Percentiles rank a stretch among this genome's conserved stretches.
These are phyloP conservation scores for Trichoderma oligosporum DNA, from an alignment of 2,329 filamentous ascomycete genomes.

Conservation along the genomic window DNA sequence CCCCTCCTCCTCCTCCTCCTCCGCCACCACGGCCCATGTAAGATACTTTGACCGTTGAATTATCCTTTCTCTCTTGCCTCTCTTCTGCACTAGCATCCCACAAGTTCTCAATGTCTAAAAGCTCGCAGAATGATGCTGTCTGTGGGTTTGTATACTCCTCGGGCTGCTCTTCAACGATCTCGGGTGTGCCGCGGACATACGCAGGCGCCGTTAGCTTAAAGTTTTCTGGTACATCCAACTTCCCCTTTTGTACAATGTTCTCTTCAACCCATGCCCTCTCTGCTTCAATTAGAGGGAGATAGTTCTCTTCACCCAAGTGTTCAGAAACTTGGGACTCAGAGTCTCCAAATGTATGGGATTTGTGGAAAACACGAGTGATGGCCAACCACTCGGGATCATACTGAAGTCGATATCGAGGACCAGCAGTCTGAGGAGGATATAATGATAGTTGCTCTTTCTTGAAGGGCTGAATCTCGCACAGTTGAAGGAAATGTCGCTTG, in stretches of 20 bases:
- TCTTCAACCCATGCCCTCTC: slow-evolving; percentile 78
- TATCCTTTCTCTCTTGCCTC: slow-evolving; percentile 53
- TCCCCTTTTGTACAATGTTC: slow-evolving; percentile 60
- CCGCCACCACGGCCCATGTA: slow-evolving; percentile 32
- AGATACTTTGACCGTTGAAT: slow-evolving; percentile 50
- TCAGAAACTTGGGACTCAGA: slow-evolving; percentile 48
- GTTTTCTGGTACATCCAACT: slow-evolving; percentile 69
- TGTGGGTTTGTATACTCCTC: slow-evolving; percentile 84
- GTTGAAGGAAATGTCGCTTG: slow-evolving; percentile 74
- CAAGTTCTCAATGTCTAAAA: slow-evolving; percentile 72
- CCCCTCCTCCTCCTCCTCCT: slow-evolving; percentile 37
- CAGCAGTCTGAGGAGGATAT: slow-evolving; percentile 23
- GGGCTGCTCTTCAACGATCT: slow-evolving; percentile 60
- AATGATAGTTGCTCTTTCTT: slow-evolving; percentile 30
- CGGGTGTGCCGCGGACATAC: slow-evolving; percentile 56
- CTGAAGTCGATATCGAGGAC: slow-evolving; percentile 55
- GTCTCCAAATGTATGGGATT: slow-evolving; percentile 61
- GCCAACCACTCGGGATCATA: slow-evolving; percentile 97
- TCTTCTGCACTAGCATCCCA: slow-evolving; percentile 73
- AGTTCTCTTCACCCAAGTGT: slow-evolving; percentile 66
- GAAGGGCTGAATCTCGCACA: slow-evolving; percentile 59
- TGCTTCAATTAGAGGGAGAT: slow-evolving; percentile 62
- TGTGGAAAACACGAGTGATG: slow-evolving; percentile 78
- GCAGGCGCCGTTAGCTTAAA: slow-evolving; percentile 73
- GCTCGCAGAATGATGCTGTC: slow-evolving; percentile 73